Percentiles rank a stretch among this genome's conserved stretches.
Evolutionary conservation across 768 basidiomycete species (phyloP).

Genomic region (Polyporus arcularius): DNA sequence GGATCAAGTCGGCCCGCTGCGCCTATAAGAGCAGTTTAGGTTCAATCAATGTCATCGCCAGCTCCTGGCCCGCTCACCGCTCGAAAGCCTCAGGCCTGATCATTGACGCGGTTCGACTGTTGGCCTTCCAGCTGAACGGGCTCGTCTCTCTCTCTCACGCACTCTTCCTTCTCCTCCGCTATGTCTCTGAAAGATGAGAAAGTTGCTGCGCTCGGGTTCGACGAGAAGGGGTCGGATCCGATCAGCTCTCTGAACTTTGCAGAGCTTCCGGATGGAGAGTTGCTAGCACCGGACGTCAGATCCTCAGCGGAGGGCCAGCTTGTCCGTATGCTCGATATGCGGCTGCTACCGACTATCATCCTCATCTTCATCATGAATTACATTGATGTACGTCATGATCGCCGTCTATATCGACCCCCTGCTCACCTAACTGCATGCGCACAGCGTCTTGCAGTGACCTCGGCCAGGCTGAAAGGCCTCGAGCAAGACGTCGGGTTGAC

Average conservation of each 20-base stretch:
- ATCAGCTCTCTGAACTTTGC: background rate
- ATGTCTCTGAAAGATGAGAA: constrained; percentile 14
- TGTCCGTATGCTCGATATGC: constrained; percentile 55
- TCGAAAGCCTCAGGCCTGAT: no score
- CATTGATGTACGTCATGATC: constrained; percentile 51
- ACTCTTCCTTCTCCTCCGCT: background rate
- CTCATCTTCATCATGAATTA: constrained; percentile 68
- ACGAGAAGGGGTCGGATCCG: background rate
- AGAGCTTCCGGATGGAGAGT: constrained; percentile 18
- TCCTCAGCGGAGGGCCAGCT: constrained; percentile 39
- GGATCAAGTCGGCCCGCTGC: no score
- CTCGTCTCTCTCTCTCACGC: background rate
- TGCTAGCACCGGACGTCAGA: constrained; percentile 26
- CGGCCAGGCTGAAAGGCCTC: constrained; percentile 43
- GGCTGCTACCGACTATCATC: constrained; percentile 59
- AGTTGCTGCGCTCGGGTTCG: background rate
- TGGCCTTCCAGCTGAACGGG: no score
- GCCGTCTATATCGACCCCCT: constrained; percentile 24
- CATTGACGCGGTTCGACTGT: no score
- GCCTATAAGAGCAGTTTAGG: no score
- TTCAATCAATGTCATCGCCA: no score
- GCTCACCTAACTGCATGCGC: background rate
- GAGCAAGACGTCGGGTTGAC: constrained; percentile 38
- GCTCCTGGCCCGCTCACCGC: no score
- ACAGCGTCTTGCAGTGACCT: constrained; percentile 39